A percentile compares a stretch with the other conserved stretches of the same genome.
These are phyloP conservation scores for Chalciporus sphaerocephalus DNA, from an alignment of 768 basidiomycete genomes.

Conservation along the genomic window DNA sequence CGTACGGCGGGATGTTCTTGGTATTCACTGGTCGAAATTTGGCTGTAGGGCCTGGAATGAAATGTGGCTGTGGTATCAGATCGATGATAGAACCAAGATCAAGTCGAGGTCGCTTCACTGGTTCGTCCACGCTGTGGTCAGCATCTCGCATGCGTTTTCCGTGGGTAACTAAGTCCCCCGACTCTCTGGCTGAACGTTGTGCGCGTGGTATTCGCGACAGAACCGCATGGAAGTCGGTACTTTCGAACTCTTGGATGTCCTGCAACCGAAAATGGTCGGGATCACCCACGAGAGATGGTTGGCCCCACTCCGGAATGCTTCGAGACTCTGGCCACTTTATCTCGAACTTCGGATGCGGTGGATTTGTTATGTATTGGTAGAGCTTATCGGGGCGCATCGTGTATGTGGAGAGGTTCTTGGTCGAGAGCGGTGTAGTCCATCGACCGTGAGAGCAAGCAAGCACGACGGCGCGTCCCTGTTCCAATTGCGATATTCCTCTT, in stretches of 20 bases:
- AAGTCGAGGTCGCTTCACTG: constrained; percentile 33
- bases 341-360: constrained; percentile 11
- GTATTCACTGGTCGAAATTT: constrained; percentile 16
- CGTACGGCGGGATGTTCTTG: constrained; percentile 30
- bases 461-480: constrained; percentile 21
- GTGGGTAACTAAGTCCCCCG: neutral
- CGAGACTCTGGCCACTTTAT: neutral
- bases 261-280: constrained; percentile 35
- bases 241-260: constrained; percentile 44
- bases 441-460: constrained; percentile 10
- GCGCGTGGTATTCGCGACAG: neutral
- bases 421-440: constrained; percentile 21
- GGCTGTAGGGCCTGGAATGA: constrained; percentile 16
- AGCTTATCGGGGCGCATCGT: constrained; percentile 11
- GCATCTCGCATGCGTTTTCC: constrained; percentile 10
- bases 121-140: constrained; percentile 5
- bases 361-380: constrained; percentile 21
- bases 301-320: constrained; percentile 39
- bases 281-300: constrained; percentile 23
- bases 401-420: constrained; percentile 15
- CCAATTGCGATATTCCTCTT: constrained; percentile 3
- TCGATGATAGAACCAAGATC: constrained; percentile 34
- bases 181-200: neutral
- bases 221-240: constrained; percentile 28
- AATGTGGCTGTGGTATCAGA: constrained; percentile 40